Evolutionary conservation across 2,329 filamentous ascomycete species (phyloP).

Genomic region (Trichoderma aggressivum): DNA sequence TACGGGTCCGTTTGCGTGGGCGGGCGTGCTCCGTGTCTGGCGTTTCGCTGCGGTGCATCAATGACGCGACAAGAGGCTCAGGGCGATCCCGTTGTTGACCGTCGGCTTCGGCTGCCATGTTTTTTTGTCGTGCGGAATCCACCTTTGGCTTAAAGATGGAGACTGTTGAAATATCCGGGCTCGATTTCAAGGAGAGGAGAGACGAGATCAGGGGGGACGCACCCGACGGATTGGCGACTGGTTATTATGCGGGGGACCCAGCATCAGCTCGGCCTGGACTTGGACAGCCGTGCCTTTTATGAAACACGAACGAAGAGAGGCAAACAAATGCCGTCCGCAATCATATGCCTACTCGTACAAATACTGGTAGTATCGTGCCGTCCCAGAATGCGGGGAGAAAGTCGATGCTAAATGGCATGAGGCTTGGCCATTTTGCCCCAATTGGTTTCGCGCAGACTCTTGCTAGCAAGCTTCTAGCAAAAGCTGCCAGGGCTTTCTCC

Average conservation of each 20-base stretch:
- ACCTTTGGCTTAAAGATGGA: slow-evolving; percentile 8
- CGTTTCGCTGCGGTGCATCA: neutral
- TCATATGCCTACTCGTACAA: neutral
- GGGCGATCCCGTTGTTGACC: slow-evolving; percentile 10
- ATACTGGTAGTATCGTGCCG: neutral
- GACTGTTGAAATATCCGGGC: slow-evolving; percentile 5
- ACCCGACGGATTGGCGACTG: slow-evolving; percentile 14
- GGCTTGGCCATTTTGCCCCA: neutral
- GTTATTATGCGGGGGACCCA: neutral
- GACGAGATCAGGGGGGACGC: neutral
- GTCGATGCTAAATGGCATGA: neutral
- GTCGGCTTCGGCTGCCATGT: slow-evolving; percentile 16
- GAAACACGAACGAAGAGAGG: neutral
- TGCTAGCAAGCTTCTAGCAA: neutral
- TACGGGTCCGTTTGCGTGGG: slow-evolving; percentile 29
- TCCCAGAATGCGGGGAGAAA: slow-evolving; percentile 5
- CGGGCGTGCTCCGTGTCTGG: slow-evolving; percentile 25
- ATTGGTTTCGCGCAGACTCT: neutral
- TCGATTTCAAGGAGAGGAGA: neutral
- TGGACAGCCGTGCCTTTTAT: neutral
- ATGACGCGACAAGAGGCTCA: neutral
- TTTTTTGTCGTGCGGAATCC: neutral
- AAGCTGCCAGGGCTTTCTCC: slow-evolving; percentile 1
- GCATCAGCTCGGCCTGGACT: neutral
- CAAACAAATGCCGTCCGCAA: neutral